These are phyloP conservation scores for Stachybotrys elegans DNA, from an alignment of 2,329 filamentous ascomycete species.

Conservation along the genomic window DNA sequence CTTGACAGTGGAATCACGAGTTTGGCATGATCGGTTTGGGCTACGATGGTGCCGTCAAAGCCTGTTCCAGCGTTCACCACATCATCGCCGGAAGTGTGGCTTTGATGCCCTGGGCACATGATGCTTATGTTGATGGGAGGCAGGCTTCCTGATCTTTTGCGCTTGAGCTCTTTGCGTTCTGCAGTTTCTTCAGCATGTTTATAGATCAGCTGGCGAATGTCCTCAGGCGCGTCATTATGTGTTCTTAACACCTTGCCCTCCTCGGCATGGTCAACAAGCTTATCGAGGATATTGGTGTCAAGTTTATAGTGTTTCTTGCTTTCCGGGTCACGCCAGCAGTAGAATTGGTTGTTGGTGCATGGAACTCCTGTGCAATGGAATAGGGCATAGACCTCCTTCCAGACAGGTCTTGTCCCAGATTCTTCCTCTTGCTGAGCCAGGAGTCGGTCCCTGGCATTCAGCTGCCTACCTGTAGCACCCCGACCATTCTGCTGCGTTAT, in stretches of 20 bases:
- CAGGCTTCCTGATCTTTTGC: background rate
- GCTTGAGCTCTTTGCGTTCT: background rate
- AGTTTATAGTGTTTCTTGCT: background rate
- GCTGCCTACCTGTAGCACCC: background rate
- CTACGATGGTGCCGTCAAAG: background rate
- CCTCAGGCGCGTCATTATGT: background rate
- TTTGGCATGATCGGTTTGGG: background rate
- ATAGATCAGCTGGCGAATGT: background rate
- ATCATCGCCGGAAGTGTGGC: background rate
- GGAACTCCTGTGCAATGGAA: background rate
- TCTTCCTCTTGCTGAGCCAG: background rate
- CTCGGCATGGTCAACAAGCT: background rate
- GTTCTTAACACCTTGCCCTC: background rate
- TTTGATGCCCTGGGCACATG: background rate
- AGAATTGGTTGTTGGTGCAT: background rate
- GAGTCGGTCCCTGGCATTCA: background rate
- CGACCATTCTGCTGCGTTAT: background rate
- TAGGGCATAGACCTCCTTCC: background rate
- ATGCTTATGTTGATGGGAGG: background rate
- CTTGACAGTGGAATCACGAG: background rate
- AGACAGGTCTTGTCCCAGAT: background rate
- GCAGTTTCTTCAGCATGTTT: background rate
- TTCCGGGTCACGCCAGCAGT: background rate
- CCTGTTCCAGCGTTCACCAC: background rate
- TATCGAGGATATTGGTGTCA: background rate